phyloP scores from a whole-genome alignment of 805 yeast genomes.

The Teunomyces pallodes region DNA sequence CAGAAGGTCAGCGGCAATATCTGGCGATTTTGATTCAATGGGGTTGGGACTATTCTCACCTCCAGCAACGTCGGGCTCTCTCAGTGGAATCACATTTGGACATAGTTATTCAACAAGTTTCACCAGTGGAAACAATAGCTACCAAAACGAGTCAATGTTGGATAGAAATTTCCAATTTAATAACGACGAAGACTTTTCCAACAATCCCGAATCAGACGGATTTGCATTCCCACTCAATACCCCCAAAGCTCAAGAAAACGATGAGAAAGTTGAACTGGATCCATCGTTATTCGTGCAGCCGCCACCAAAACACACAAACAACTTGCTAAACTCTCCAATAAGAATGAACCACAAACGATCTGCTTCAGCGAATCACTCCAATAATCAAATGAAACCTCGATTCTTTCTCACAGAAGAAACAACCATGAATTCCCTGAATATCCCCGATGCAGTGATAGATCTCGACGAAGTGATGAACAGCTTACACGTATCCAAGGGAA shows the following conservation, averaged over 20 bases:
- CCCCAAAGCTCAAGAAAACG: conserved; percentile 12
- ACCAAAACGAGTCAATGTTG: conserved; percentile 13
- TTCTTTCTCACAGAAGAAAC: conserved; percentile 32
- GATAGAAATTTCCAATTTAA: conserved; percentile 30
- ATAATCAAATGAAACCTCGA: conserved; percentile 16
- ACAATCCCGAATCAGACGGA: conserved; percentile 14
- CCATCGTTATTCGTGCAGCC: no score
- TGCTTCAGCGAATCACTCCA: conserved; percentile 13
- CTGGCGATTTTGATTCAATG: conserved; percentile 71
- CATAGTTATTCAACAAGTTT: background rate
- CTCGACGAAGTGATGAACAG: conserved; percentile 36
- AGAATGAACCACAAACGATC: conserved; percentile 24
- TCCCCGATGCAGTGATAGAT: conserved; percentile 41
- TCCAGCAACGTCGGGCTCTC: conserved; percentile 12
- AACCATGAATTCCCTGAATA: conserved; percentile 22
- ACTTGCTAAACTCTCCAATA: conserved; percentile 32
- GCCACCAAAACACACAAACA: conserved; percentile 5
- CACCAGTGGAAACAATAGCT: background rate
- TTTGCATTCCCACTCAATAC: conserved; percentile 31
- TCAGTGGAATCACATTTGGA: conserved; percentile 7
- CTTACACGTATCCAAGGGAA: conserved; percentile 13
- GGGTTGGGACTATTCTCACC: conserved; percentile 39
- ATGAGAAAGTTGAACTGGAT: background rate
- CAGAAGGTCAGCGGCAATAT: conserved; percentile 82
- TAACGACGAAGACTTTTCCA: conserved; percentile 35